Evolutionary conservation across 2,329 filamentous ascomycete species (phyloP).

Genomic region (Fonsecaea nubica): DNA sequence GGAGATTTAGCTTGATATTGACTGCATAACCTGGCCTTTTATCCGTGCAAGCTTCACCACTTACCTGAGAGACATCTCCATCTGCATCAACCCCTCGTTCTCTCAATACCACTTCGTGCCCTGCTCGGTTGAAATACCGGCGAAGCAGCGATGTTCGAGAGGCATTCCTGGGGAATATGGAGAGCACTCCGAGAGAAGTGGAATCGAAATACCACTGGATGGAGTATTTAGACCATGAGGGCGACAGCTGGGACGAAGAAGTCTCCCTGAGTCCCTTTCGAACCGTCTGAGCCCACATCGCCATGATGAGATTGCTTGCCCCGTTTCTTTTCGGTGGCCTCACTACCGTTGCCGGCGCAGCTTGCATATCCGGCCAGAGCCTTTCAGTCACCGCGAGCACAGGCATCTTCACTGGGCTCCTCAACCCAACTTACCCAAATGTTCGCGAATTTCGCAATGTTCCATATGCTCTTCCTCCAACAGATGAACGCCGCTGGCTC

Average conservation of each 20-base stretch:
- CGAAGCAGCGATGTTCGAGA: conserved; percentile 6
- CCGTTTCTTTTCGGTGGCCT: neutral
- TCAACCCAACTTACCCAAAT: conserved; percentile 45
- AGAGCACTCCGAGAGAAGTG: neutral
- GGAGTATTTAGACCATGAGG: neutral
- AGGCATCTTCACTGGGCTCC: conserved; percentile 43
- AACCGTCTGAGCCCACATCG: neutral
- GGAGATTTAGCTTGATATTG: neutral
- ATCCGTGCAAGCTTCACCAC: neutral
- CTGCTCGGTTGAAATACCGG: conserved; percentile 1
- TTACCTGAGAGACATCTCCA: neutral
- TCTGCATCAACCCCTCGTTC: conserved; percentile 5
- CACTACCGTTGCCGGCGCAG: neutral
- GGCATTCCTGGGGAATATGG: neutral
- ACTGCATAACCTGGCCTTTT: neutral
- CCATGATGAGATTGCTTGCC: conserved; percentile 1
- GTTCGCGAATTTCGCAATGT: conserved; percentile 50
- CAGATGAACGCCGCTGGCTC: conserved; percentile 45
- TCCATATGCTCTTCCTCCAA: conserved; percentile 47
- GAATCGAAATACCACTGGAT: neutral
- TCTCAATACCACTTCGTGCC: neutral
- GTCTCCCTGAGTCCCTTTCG: neutral
- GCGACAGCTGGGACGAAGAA: neutral
- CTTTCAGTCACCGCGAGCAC: conserved; percentile 21
- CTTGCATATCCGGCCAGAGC: conserved; percentile 12